These are phyloP conservation scores for Imleria badia DNA, from an alignment of 768 basidiomycete species.

Conservation along the genomic window DNA sequence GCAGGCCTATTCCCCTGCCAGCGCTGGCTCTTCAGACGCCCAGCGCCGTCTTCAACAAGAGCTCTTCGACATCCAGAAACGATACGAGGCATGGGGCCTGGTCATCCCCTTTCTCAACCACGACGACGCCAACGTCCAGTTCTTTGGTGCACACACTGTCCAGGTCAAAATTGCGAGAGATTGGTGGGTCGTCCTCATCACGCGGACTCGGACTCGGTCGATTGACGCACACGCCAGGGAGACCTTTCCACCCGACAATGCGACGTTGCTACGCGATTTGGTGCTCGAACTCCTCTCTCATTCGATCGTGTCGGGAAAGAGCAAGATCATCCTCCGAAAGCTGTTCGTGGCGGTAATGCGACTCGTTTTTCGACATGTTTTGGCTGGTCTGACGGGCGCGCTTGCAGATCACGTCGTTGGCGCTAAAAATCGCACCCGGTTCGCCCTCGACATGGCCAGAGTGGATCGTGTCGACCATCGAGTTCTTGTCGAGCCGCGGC, in stretches of 20 bases:
- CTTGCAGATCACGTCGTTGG: conserved; percentile 62
- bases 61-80: conserved; percentile 73
- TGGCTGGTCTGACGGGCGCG: conserved; percentile 6
- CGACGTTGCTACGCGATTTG: conserved; percentile 57
- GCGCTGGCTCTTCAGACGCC: conserved; percentile 52
- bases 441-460: conserved; percentile 65
- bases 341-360: conserved; percentile 75
- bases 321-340: conserved; percentile 78
- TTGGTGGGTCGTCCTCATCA: conserved; percentile 54
- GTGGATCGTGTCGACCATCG: conserved; percentile 70
- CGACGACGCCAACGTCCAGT: conserved; percentile 81
- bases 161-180: conserved; percentile 94
- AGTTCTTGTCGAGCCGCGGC: conserved; percentile 58
- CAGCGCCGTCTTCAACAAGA: conserved; percentile 68
- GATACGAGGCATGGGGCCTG: conserved; percentile 81
- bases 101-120: conserved; percentile 74
- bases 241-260: conserved; percentile 64
- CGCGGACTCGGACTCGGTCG: not conserved
- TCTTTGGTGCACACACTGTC: conserved; percentile 92
- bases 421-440: conserved; percentile 65
- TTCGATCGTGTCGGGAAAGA: conserved; percentile 55
- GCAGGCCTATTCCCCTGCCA: conserved; percentile 58
- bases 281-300: conserved; percentile 70
- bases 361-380: not conserved
- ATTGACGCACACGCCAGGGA: conserved; percentile 50